These are phyloP conservation scores for Beta corolliflora DNA, from an alignment of 179 eudicot genomes.

Conservation along the genomic window DNA sequence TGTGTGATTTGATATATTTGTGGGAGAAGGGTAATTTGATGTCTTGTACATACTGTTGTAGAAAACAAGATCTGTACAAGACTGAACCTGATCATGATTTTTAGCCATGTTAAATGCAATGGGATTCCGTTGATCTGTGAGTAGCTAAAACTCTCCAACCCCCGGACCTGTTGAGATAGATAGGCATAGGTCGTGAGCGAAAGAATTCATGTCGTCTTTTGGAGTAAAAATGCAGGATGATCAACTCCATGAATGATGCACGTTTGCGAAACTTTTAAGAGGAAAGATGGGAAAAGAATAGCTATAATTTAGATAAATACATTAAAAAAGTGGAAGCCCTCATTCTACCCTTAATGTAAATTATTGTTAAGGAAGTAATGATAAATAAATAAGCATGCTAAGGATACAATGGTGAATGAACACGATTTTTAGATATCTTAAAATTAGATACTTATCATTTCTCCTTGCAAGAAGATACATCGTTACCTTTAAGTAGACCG, in stretches of 20 bases:
- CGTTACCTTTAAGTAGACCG: conserved; percentile 80
- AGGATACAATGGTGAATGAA: no score
- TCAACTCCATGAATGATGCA: conserved; percentile 18
- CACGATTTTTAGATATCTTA: no score
- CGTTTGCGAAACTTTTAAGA: conserved; percentile 2
- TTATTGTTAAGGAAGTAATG: no score
- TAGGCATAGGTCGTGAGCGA: conserved; percentile 34
- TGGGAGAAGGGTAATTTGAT: conserved; percentile 18
- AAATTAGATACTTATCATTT: no score
- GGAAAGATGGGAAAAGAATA: background rate
- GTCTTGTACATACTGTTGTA: conserved; percentile 66
- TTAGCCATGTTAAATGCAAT: conserved; percentile 51
- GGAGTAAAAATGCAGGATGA: conserved; percentile 27
- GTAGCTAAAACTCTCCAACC: conserved; percentile 42
- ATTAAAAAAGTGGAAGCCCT: no score
- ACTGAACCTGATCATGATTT: conserved; percentile 65
- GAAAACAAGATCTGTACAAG: conserved; percentile 56
- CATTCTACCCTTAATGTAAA: no score
- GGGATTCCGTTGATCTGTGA: conserved; percentile 42
- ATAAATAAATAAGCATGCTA: no score
- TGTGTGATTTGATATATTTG: background rate
- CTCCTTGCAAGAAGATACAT: background rate
- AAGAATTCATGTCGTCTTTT: conserved; percentile 26
- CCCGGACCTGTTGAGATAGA: conserved; percentile 60
- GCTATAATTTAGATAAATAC: no score